Evolutionary conservation across 1,284 basidiomycete genomes (phyloP), one percentile per base, ranked within the genome.

Genomic region (Singerocomus inundabilis): DNA sequence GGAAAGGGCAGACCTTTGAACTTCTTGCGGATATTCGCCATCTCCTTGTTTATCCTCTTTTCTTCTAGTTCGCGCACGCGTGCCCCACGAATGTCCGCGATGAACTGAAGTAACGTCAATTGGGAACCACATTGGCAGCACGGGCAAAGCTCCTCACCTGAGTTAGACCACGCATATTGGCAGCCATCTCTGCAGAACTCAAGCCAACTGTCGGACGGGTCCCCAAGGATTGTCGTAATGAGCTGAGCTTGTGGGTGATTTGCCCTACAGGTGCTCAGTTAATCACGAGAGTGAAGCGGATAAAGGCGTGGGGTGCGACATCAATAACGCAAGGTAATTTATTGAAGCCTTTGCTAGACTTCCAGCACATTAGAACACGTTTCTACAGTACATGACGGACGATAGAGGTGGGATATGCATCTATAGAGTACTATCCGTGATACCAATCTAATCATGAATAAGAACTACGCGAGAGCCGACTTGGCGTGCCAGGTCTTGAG

Each of bases 1-100:
- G 36, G 28, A 59, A 67, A 51, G 49, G 36, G 13, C 51, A 39
- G 33, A 89, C 92, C 90, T 80, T 98, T 98, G 79, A 99, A 98
- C 73, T 98, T 95, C 77, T 96, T 94, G 48, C 97, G 81, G 60
- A 99, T 99, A 66, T 99, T 98, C 1, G 97, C 96, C 96, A 99
- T 98, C 74, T 99, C 97, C 70, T 97, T 94, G 74, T 99, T 99
- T 63, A 99, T 97, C 49, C 96, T 76, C 73, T 98, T 98, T 79
- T 98, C 96, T 67, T 96, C 94, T 48, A 93, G 70, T 63, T 94
- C 92, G 49, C 91, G 80, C 26, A 93, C 90, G 55, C 91, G 76
- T 32, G 91, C 92, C 56, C 95, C 93, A 59, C 97, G 87, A 62
- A 99, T 89, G 71, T 99, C 96, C 68, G 95, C 93, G 70, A 99